Evolutionary conservation across 2,329 filamentous ascomycete genomes (phyloP).

Genomic region (Colletotrichum magnum): DNA sequence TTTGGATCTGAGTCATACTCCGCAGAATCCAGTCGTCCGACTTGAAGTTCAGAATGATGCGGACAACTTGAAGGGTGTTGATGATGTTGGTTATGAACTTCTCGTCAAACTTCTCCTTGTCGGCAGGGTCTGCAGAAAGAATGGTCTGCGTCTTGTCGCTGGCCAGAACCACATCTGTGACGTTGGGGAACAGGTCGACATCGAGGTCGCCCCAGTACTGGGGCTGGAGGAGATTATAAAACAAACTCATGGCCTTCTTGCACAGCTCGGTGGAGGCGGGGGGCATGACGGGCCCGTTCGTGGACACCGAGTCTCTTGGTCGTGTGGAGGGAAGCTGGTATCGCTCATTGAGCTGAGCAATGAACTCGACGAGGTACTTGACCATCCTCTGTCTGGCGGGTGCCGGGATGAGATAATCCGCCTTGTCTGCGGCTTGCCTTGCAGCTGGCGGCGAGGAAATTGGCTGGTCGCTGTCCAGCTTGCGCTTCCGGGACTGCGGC

Average conservation of each 20-base stretch:
- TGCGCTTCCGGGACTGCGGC: conserved; percentile 81
- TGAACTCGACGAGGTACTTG: conserved; percentile 96
- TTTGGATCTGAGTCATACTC: conserved; percentile 84
- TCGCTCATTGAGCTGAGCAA: conserved; percentile 88
- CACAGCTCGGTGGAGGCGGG: conserved; percentile 81
- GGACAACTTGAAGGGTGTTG: conserved; percentile 93
- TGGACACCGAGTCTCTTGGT: conserved; percentile 66
- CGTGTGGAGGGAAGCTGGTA: conserved; percentile 82
- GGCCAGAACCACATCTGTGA: conserved; percentile 87
- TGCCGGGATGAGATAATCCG: conserved; percentile 78
- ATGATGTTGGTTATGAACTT: conserved; percentile 90
- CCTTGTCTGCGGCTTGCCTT: conserved; percentile 64
- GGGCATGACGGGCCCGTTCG: conserved; percentile 62
- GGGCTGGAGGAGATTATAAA: conserved; percentile 87
- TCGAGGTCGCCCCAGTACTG: conserved; percentile 94
- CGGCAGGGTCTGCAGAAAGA: conserved; percentile 70
- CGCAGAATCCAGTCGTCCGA: conserved; percentile 90
- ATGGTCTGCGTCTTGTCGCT: conserved; percentile 80
- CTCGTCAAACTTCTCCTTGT: conserved; percentile 83
- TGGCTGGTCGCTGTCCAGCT: conserved; percentile 75
- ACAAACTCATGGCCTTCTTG: conserved; percentile 84
- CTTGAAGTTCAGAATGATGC: conserved; percentile 90
- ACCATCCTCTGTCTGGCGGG: conserved; percentile 83
- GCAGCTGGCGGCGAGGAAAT: conserved; percentile 69
- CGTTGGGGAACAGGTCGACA: conserved; percentile 90